Conservation (phyloP, 495 filamentous ascomycete species). For the Talaromyces trachyspermus region DNA sequence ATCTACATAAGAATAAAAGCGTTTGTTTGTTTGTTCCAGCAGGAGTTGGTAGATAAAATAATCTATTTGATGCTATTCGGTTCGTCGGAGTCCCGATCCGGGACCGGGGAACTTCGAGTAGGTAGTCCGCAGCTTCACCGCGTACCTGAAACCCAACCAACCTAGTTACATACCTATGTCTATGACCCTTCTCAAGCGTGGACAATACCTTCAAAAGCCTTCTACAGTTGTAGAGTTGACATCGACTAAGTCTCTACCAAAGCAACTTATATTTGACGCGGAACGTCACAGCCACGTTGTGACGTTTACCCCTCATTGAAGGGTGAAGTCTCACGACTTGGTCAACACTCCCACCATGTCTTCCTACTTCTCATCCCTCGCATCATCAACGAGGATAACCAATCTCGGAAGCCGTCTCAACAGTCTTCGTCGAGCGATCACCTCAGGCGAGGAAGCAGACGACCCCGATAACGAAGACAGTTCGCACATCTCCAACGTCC, state of each 20-base stretch:
- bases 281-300: no score
- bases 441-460: slow-evolving; percentile 72
- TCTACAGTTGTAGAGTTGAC: no score
- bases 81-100: background rate
- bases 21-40: background rate
- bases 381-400: slow-evolving; percentile 59
- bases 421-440: slow-evolving; percentile 71
- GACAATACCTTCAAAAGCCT: no score
- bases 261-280: no score
- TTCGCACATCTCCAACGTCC: slow-evolving; percentile 87
- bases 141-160: no score
- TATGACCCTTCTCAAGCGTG: no score
- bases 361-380: slow-evolving; percentile 69
- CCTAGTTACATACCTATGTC: no score
- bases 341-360: slow-evolving; percentile 46
- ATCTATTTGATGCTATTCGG: background rate
- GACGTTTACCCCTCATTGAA: background rate
- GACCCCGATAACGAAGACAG: slow-evolving; percentile 83
- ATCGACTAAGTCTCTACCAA: background rate
- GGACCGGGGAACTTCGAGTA: background rate
- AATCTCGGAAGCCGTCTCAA: slow-evolving; percentile 72
- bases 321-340: background rate
- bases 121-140: slow-evolving; percentile 10
- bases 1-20: background rate
- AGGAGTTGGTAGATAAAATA: background rate